Percentiles rank a stretch among this genome's conserved stretches.
These are phyloP conservation scores for Dothistroma septosporum DNA, from an alignment of 2,329 filamentous ascomycete genomes.

Conservation along the genomic window DNA sequence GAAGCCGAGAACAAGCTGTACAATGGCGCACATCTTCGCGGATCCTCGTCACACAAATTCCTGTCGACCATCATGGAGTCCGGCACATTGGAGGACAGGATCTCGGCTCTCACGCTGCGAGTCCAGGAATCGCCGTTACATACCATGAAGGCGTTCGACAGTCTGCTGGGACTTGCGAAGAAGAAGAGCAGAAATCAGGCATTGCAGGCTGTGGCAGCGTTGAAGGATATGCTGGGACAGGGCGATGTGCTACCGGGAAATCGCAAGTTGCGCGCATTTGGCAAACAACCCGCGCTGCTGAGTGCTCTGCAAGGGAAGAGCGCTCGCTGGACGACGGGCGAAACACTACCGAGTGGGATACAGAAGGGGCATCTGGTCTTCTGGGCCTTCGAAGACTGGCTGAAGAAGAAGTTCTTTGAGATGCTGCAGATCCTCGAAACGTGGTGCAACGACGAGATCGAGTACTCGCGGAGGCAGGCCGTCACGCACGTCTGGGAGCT, in stretches of 20 bases:
- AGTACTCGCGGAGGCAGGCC: conserved; percentile 82
- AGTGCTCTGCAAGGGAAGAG: conserved; percentile 62
- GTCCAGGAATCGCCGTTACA: conserved; percentile 95
- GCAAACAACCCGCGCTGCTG: conserved; percentile 71
- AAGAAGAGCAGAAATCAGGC: conserved; percentile 93
- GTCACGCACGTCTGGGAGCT: conserved; percentile 89
- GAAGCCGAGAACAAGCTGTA: conserved; percentile 76
- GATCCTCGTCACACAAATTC: conserved; percentile 89
- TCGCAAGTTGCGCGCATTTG: conserved; percentile 75
- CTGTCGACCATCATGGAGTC: conserved; percentile 95
- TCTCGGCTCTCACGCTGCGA: conserved; percentile 88
- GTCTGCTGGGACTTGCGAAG: conserved; percentile 72
- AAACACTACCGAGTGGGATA: conserved; percentile 68
- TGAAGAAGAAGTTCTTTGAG: conserved; percentile 91
- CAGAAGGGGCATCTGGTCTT: conserved; percentile 73
- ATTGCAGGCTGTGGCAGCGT: conserved; percentile 81
- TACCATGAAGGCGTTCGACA: conserved; percentile 84
- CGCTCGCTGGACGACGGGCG: conserved; percentile 63
- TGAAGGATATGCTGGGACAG: conserved; percentile 91
- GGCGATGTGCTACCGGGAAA: conserved; percentile 79
- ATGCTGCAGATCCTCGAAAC: conserved; percentile 84
- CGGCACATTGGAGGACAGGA: conserved; percentile 92
- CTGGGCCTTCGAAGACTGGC: conserved; percentile 93
- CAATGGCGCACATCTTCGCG: conserved; percentile 63
- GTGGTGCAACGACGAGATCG: conserved; percentile 93